A percentile compares a stretch with the other conserved stretches of the same genome.
Conservation (phyloP, 2,329 filamentous ascomycete genomes). For the Mariannaea elegans region DNA sequence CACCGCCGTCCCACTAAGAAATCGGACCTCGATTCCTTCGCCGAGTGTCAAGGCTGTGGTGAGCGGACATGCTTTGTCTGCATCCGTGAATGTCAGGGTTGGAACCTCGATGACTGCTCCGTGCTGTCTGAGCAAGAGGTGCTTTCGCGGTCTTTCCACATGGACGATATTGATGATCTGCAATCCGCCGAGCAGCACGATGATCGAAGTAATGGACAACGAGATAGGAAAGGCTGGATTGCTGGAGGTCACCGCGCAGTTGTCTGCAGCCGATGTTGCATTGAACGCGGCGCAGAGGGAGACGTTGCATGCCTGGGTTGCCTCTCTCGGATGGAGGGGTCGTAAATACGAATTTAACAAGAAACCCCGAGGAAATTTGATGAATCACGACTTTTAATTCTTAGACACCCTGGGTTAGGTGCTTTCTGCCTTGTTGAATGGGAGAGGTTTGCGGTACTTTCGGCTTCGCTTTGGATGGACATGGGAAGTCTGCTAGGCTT, state of each 20-base stretch:
- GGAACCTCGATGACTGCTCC: slow-evolving; percentile 41
- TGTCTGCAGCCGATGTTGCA: slow-evolving; percentile 74
- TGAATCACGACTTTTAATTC: slow-evolving; percentile 22
- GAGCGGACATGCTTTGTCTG: slow-evolving; percentile 75
- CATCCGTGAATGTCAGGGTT: slow-evolving; percentile 68
- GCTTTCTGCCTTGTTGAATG: slow-evolving; percentile 8
- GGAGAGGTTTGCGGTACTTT: neutral
- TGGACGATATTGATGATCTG: slow-evolving; percentile 57
- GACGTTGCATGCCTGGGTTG: slow-evolving; percentile 74
- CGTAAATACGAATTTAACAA: slow-evolving; percentile 20
- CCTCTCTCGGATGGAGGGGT: slow-evolving; percentile 54
- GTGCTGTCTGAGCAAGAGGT: slow-evolving; percentile 46
- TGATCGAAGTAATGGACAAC: slow-evolving; percentile 21
- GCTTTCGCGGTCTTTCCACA: slow-evolving; percentile 57
- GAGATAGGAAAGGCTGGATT: slow-evolving; percentile 46
- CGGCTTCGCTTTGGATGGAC: slow-evolving; percentile 1
- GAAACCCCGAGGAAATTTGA: slow-evolving; percentile 3
- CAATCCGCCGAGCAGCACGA: slow-evolving; percentile 24
- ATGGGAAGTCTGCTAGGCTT: slow-evolving; percentile 6
- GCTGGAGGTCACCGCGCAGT: slow-evolving; percentile 58
- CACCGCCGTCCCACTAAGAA: slow-evolving; percentile 71
- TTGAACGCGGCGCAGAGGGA: slow-evolving; percentile 70
- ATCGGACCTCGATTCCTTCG: slow-evolving; percentile 71
- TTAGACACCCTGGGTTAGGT: slow-evolving; percentile 12
- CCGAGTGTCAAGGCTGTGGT: slow-evolving; percentile 69